Base-by-base conservation (phyloP, 441 rosid species). In the Bocquillonia castaneifolia region DNA sequence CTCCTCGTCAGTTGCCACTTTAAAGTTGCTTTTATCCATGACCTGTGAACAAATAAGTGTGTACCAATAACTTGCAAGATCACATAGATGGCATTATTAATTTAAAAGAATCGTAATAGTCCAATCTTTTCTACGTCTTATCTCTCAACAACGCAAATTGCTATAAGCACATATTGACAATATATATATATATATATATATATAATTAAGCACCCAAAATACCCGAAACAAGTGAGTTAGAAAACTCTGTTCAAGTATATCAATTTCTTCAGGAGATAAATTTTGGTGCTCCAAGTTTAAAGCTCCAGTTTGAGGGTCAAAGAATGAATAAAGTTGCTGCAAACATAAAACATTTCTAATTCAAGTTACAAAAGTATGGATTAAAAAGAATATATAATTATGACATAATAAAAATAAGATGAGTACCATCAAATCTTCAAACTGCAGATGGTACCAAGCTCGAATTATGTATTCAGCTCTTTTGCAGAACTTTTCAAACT, bases 361-460 rank as follows among this genome's bases (percentile, higher is more conserved):
- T 63, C 48, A 59, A 66, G 52, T 71, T 54, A 67, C 20, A 63
- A 81, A n/a, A 31, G 64, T 34, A 45, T 37, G 28, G 26, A 57
- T 31, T 25, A 7, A 75, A 54, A 18, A 54, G 57, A 14, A 63
- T 8, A 55, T 53, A 56, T 3, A 23, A 34, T 20, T 28, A 15
- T 20, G 8, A 10, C 42, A 62, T 2, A 44, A 14, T 23, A 50
- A 20, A 13, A 54, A n/a, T 22, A 5, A 59, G 14, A 48, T 15
- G 66, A 67, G 10, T 82, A 93, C 97, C 96, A 88, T 90, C 76
- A 90, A 77, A 74, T 92, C 96, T 74, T 92, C 98, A 78, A 90
- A 92, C 64, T 90, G 94, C 59, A 92, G 81, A 68, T 83, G 84
- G 81, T 92, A 92, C 98, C 96, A 92, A 55, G 98, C 96, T 76